Base-by-base conservation (phyloP, 257 asterid species). In the Rehmannia glutinosa region DNA sequence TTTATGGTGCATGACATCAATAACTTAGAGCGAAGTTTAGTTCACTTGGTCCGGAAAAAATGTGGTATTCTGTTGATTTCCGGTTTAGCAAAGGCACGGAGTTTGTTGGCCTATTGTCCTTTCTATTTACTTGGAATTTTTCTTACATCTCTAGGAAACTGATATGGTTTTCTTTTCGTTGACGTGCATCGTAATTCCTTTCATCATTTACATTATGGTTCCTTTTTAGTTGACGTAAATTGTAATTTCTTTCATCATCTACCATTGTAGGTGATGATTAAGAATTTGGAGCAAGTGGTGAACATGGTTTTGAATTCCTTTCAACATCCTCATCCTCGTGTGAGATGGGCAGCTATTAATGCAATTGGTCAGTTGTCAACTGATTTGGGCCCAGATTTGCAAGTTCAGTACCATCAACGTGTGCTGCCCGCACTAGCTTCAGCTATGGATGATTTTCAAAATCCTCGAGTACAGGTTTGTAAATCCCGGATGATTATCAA, bases 321-420 rank as follows among this genome's bases (percentile, higher is more conserved):
- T 78, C 97, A 91, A 82, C 91, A 89, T 75, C 96, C 89, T 60
- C 99, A 91, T 65, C 96, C 99, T n/a, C 96, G 99, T 25, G 99
- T 81, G 68, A 82, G 97, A 61, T 94, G 97, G 99, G 97, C 97
- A 16, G 99, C 99, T 46, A 91, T 94, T 52, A 94, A 94, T 82
- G 99, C 99, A 42, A 83, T 94, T 71, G 99, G 99, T 66, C 99
- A 94, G 80, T 77, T 94, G 16, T 94, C 99, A 51, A 94, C 99
- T 53, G 99, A 91, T 74, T 83, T 94, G 82, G 99, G 99, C 45
- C 99, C 99, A 36, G 99, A 94, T 68, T 79, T 94, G 81, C 99
- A 91, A 83, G 84, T 81, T 65, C 91, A 87, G 70, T 88, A 84
- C 76, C 99, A 94, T 75, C 91, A 80, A 46, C 81, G 64, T 12